These are phyloP conservation scores for Podila minutissima DNA, from an alignment of 192 early-diverging fungal genomes.

Conservation along the genomic window DNA sequence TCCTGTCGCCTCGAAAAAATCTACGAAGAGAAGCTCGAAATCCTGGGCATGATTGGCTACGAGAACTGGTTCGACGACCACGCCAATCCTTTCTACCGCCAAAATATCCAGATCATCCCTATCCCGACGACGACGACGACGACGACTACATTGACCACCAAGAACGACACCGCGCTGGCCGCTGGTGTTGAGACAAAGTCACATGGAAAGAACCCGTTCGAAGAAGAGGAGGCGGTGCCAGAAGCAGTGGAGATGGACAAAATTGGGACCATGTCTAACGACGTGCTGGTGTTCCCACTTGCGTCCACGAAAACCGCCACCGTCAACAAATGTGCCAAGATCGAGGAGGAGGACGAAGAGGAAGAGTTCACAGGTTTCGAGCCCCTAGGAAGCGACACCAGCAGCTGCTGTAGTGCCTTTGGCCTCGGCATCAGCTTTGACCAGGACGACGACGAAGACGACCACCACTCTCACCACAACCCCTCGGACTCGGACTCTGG, in stretches of 20 bases:
- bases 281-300: conserved; percentile 3
- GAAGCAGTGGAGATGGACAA: not conserved
- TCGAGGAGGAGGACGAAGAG: not conserved
- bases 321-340: not conserved
- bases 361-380: conserved; percentile 24
- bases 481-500: not conserved
- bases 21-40: conserved; percentile 41
- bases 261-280: not conserved
- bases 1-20: conserved; percentile 37
- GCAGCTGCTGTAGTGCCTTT: not conserved
- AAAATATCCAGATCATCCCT: not conserved
- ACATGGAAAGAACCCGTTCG: not conserved
- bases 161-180: not conserved
- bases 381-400: conserved; percentile 13
- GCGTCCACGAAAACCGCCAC: not conserved
- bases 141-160: not conserved
- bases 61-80: conserved; percentile 44
- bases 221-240: not conserved
- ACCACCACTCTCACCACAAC: not conserved
- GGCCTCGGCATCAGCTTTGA: conserved; percentile 1
- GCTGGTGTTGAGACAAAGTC: not conserved
- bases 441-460: not conserved
- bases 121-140: not conserved
- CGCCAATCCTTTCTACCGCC: conserved; percentile 36
- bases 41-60: conserved; percentile 22